Base-by-base conservation (phyloP, 2,329 filamentous ascomycete species). In the Triangularia verruculosa region DNA sequence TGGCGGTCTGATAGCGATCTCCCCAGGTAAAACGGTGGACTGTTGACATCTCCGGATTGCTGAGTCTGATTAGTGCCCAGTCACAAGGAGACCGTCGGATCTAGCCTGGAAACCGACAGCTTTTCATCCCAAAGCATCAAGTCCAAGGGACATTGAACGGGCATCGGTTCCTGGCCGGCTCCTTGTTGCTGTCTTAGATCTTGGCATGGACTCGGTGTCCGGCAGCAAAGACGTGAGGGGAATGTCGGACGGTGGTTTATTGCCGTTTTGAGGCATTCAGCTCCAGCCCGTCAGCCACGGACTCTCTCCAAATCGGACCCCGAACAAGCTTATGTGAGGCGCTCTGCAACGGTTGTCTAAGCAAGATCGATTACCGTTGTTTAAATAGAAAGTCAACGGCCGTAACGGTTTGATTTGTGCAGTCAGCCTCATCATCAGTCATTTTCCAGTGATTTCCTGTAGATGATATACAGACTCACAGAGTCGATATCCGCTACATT, bases 251-350 rank as follows among this genome's bases (percentile, higher is more conserved):
- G 12, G 51, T 28, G n/a, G 22, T 57, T 20, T 22, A 30, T 47
- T 30, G 13, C 22, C 17, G 39, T 20, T 47, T 47, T 20, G 17
- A 47, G 39, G n/a, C 5, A 47, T 47, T 47, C 39, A 47, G 39
- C 39, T 22, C 39, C 39, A 24, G 6, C 34, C 34, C 6, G n/a
- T 34, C 43, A 47, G 34, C 34, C 47, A 59, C 66, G 68, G 69
- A 70, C 66, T 68, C 56, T 71, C 69, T 70, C 69, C 69, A 69
- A 47, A 64, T 51, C 62, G 66, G 57, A 69, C 57, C 67, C 68
- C 69, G 67, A 53, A 28, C 12, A n/a, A 47, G 39, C 39, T 47
- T 47, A 47, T 47, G 17, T 47, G 39, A 47, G 39, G 39, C 39
- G 39, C 39, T 17, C 39, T 39, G 15, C 39, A 47, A 47, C n/a